Conservation (phyloP, 495 filamentous ascomycete species). For the Glarea lozoyensis region DNA sequence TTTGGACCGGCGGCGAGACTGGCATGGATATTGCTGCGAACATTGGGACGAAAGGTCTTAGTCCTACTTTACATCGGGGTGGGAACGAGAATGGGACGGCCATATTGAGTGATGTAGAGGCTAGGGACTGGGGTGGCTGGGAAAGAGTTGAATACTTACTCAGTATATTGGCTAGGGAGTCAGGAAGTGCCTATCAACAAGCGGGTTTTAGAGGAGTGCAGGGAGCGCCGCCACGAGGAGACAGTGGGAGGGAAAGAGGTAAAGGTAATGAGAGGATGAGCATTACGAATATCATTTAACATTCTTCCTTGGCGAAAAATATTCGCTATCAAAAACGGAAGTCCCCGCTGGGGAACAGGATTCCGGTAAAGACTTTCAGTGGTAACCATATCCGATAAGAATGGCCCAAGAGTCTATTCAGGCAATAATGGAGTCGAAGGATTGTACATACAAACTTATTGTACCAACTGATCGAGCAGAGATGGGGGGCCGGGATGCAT, state of each 20-base stretch:
- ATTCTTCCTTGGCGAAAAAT: not conserved
- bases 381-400: too few species aligned
- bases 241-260: too few species aligned
- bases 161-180: slow-evolving; percentile 20
- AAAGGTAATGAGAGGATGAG: slow-evolving; percentile 54
- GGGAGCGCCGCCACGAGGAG: too few species aligned
- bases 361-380: too few species aligned
- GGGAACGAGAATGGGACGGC: slow-evolving; percentile 19
- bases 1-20: slow-evolving; percentile 68
- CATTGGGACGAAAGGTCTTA: slow-evolving; percentile 7
- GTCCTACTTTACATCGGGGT: slow-evolving; percentile 14
- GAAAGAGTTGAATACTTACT: slow-evolving; percentile 33
- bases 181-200: slow-evolving; percentile 9
- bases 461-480: too few species aligned
- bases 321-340: too few species aligned
- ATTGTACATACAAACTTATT: too few species aligned
- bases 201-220: not conserved
- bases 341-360: too few species aligned
- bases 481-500: too few species aligned
- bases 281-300: slow-evolving; percentile 73
- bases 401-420: too few species aligned
- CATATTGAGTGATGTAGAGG: slow-evolving; percentile 36
- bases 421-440: too few species aligned
- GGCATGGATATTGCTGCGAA: slow-evolving; percentile 29
- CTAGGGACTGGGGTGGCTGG: slow-evolving; percentile 49